Evolutionary conservation across 805 yeast genomes (phyloP).

Genomic region (Ogataea polymorpha): DNA sequence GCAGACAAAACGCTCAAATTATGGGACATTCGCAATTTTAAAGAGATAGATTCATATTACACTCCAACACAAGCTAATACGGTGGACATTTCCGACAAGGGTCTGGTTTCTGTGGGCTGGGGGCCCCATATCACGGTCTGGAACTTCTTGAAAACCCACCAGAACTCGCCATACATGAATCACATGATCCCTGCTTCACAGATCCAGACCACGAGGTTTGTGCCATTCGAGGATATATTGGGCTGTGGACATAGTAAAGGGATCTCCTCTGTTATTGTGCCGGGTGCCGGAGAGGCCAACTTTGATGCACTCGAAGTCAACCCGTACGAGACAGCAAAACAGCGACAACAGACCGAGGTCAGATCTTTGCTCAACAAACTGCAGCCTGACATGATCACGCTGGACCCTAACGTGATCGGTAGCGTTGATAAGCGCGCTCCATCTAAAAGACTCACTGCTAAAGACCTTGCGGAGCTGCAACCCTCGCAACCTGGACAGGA

Average conservation of each 20-base stretch:
- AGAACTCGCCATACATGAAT: constrained; percentile 86
- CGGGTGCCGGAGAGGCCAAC: constrained; percentile 98
- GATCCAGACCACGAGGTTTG: constrained; percentile 65
- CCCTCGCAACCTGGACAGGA: constrained; percentile 34
- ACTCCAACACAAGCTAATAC: constrained; percentile 85
- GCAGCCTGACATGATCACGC: constrained; percentile 85
- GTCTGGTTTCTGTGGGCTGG: constrained; percentile 86
- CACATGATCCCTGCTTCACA: constrained; percentile 79
- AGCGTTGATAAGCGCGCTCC: constrained; percentile 71
- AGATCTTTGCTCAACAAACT: constrained; percentile 80
- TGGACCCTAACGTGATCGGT: constrained; percentile 89
- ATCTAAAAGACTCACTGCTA: constrained; percentile 58
- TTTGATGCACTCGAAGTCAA: constrained; percentile 90
- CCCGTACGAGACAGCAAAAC: constrained; percentile 88
- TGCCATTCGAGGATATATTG: constrained; percentile 95
- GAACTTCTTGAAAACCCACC: constrained; percentile 72
- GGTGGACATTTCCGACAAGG: constrained; percentile 80
- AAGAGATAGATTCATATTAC: constrained; percentile 65
- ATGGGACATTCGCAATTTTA: constrained; percentile 89
- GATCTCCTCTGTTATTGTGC: constrained; percentile 79
- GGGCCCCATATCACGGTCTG: constrained; percentile 94
- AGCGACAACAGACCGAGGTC: constrained; percentile 92
- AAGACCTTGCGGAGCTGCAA: constrained; percentile 47
- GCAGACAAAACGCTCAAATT: constrained; percentile 80
- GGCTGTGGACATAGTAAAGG: constrained; percentile 84